phyloP scores from a whole-genome alignment of 2,329 filamentous ascomycete species.

The Fusarium pseudograminearum region DNA sequence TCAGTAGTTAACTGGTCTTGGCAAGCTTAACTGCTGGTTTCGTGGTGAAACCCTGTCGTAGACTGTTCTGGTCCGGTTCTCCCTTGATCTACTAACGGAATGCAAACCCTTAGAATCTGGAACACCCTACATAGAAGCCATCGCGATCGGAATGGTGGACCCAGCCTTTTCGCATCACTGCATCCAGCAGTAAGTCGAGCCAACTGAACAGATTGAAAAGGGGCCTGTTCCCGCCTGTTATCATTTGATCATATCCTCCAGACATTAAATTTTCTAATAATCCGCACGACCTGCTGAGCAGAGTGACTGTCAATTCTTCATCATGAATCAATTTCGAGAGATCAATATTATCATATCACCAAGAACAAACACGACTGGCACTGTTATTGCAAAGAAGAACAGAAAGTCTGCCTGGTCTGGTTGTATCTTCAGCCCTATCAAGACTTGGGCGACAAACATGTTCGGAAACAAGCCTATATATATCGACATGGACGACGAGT shows the following conservation, averaged over 20 bases:
- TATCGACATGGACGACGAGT: slow-evolving; percentile 31
- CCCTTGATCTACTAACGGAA: slow-evolving; percentile 40
- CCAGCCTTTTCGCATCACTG: slow-evolving; percentile 20
- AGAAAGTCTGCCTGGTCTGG: slow-evolving; percentile 19
- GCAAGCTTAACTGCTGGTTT: neutral
- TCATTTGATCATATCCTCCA: no score
- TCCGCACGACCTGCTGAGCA: slow-evolving; percentile 14
- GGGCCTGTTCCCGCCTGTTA: slow-evolving; percentile 7
- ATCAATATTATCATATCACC: slow-evolving; percentile 37
- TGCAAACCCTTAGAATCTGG: slow-evolving; percentile 24
- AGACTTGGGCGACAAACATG: slow-evolving; percentile 14
- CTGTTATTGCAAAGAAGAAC: neutral
- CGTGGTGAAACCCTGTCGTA: neutral
- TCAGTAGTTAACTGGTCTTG: neutral
- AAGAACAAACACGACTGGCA: neutral
- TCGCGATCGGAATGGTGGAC: slow-evolving; percentile 34
- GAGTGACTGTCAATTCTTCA: slow-evolving; percentile 4
- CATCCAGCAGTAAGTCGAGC: neutral
- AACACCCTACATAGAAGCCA: slow-evolving; percentile 15
- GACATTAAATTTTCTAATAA: neutral
- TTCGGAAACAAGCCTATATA: slow-evolving; percentile 16
- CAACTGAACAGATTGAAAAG: slow-evolving; percentile 20
- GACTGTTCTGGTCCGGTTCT: neutral
- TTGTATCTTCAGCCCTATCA: slow-evolving; percentile 31
- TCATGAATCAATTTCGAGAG: slow-evolving; percentile 28